Evolutionary conservation across 805 yeast genomes (phyloP), one percentile per base, ranked within the genome.

Genomic region (Yamadazyma paraphyllophila): DNA sequence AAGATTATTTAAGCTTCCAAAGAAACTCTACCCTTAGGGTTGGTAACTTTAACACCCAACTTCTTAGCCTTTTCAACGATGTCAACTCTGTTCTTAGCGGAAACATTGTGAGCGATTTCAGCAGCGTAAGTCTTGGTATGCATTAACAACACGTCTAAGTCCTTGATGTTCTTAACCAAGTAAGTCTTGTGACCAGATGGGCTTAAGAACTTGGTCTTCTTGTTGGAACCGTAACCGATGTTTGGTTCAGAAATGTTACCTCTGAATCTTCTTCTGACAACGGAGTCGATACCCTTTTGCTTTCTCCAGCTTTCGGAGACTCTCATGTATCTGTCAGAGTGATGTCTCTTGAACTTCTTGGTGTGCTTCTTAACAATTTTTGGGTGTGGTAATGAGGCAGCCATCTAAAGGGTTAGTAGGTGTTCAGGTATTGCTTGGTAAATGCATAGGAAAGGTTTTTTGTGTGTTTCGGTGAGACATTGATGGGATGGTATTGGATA

Each of bases 211-310:
- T 85, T 89, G 73, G 99, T 94, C 84, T 86, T 90, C 82, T 89
- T 94, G 96, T 94, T 90, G 66, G 98, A 90, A 80, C 99, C 97
- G 83, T 88, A 94, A 83, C 99, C 99, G 69, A 94, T 91, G 82
- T 87, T 91, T 83, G 99, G 99, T 83, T 92, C 96, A 67, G 91
- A 82, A 73, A 94, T 88, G 79, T 92, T 86, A 73, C 99, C 99
- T 85, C 97, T 89, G 96, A 94, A 94, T 83, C 94, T 86, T 84
- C 99, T 92, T 84, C 99, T 94, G 75, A 95, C 97, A 81, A 89
- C 83, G 64, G 98, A 91, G 83, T 94, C 99, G 74, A 94, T 94
- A 94, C 99, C 99, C 88, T 94, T 94, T 81, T 95, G 99, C 82
- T 94, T 92, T 89, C 99, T 94, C 99, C 99, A 95, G 85, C 84